Evolutionary conservation across 1,139 yeast species (phyloP).

Genomic region (Geotrichum citri-aurantii): DNA sequence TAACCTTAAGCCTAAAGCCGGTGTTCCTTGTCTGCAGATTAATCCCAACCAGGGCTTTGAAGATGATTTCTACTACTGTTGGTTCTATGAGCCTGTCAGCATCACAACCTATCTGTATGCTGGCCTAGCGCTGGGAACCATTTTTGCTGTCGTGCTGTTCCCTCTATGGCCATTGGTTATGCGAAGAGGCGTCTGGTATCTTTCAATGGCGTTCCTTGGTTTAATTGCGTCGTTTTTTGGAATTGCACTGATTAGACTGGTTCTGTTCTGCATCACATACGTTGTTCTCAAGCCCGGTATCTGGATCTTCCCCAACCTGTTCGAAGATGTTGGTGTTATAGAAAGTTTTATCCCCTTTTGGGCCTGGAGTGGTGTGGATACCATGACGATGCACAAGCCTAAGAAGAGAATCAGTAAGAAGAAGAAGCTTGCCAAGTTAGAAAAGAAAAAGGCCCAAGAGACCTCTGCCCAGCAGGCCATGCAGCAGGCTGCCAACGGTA

Average conservation of each 20-base stretch:
- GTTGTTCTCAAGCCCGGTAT: slow-evolving; percentile 61
- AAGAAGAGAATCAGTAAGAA: slow-evolving; percentile 27
- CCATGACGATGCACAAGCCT: slow-evolving; percentile 31
- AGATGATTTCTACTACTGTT: slow-evolving; percentile 77
- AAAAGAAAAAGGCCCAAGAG: slow-evolving; percentile 16
- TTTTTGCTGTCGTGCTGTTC: slow-evolving; percentile 76
- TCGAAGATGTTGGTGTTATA: slow-evolving; percentile 90
- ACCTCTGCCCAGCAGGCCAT: slow-evolving; percentile 10
- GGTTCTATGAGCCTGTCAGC: slow-evolving; percentile 81
- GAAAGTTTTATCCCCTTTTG: slow-evolving; percentile 88
- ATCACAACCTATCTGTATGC: slow-evolving; percentile 59
- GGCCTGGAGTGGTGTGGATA: slow-evolving; percentile 62
- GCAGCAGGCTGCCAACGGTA: slow-evolving; percentile 10
- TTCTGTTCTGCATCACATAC: slow-evolving; percentile 60
- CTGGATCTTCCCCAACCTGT: slow-evolving; percentile 94
- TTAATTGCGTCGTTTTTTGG: slow-evolving; percentile 70
- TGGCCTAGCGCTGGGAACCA: slow-evolving; percentile 55
- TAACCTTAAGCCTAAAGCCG: slow-evolving; percentile 61
- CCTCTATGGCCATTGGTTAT: slow-evolving; percentile 93
- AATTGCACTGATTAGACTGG: slow-evolving; percentile 71
- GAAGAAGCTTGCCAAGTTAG: slow-evolving; percentile 19
- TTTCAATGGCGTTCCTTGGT: slow-evolving; percentile 72
- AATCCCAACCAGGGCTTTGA: slow-evolving; percentile 62
- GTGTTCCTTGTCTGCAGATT: slow-evolving; percentile 65
- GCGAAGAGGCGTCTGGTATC: slow-evolving; percentile 88